Base-by-base conservation (phyloP, 2,329 filamentous ascomycete species). In the Intubia oerlemansii region DNA sequence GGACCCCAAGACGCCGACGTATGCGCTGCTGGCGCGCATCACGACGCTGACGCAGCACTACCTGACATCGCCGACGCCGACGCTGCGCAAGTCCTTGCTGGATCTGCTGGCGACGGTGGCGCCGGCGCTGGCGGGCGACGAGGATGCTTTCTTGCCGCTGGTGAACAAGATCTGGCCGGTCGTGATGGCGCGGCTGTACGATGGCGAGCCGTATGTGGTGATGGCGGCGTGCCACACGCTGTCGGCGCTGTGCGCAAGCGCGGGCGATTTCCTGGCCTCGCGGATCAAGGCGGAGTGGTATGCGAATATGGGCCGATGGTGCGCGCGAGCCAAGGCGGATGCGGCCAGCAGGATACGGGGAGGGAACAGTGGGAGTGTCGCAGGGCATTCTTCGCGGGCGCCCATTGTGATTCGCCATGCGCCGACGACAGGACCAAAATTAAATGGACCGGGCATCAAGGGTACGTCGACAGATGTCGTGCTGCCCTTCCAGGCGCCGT, bases 111-210 rank as follows among this genome's bases (percentile, higher is more conserved):
- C 62, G 16, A 80, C 71, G 1, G 73, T 81, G 4, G 64, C 75
- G 5, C 66, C 73, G 1, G 62, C 77, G 1, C 63, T 98, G 4
- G 66, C 75, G 5, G 65, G 75, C 0, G 71, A 93, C 38, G 77
- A 92, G 44, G 71, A 84, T 35, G 67, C 70, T 0, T 93, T 92
- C 45, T 53, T 98, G 2, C 88, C 88, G 0, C 60, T 95, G 0
- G 70, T 95, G 39, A 88, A 95, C 48, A 73, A 76, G 4, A 57
- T 95, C 7, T 98, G 85, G 85, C 82, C 84, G 0, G 74, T 90
- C 6, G 54, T 92, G 5, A 53, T 74, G 2, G 57, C 60, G n/a
- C 60, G 71, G 15, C 54, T 81, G 5, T 64, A 69, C 38, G 77
- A 81, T 37, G 38, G 51, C 4, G 72, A 81, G 45, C 53, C 66